These are phyloP conservation scores for Dactylonectria macrodidyma DNA, from an alignment of 2,329 filamentous ascomycete genomes.

Conservation along the genomic window DNA sequence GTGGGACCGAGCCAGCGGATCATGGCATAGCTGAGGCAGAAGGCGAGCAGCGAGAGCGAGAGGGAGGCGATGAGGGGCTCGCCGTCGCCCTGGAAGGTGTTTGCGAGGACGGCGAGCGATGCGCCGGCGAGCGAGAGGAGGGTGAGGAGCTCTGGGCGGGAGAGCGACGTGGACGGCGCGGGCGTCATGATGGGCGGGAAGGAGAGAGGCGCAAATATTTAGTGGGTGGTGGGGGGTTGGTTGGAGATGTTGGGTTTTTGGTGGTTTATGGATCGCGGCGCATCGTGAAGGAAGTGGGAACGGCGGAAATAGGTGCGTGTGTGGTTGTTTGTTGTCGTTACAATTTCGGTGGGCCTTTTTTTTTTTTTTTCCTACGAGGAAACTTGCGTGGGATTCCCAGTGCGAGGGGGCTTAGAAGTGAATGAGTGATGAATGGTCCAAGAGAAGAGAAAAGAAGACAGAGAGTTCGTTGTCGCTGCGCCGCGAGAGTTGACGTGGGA, in stretches of 20 bases:
- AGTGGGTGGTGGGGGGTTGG: neutral
- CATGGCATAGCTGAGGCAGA: conserved; percentile 85
- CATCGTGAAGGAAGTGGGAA: neutral
- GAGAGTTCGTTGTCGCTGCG: conserved; percentile 1
- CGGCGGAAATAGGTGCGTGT: neutral
- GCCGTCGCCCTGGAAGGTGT: conserved; percentile 87
- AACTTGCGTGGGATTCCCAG: neutral
- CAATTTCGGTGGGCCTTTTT: neutral
- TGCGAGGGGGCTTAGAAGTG: conserved; percentile 2
- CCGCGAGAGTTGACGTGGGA: conserved; percentile 15
- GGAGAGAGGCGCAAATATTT: neutral
- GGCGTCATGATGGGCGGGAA: conserved; percentile 46
- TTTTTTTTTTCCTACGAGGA: no score
- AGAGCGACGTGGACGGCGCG: conserved; percentile 58
- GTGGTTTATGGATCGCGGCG: conserved; percentile 4
- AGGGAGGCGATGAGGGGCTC: conserved; percentile 91
- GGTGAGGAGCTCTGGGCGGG: conserved; percentile 66
- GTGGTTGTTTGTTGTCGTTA: neutral
- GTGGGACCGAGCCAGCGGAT: conserved; percentile 94
- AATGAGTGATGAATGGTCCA: neutral
- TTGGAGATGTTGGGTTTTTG: conserved; percentile 3
- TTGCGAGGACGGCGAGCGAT: conserved; percentile 81
- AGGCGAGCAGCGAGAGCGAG: conserved; percentile 88
- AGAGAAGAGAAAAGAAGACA: conserved; percentile 3
- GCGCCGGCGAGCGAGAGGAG: conserved; percentile 76